These are phyloP conservation scores for Rubia balearica DNA, from an alignment of 305 asterid species.

Conservation along the genomic window DNA sequence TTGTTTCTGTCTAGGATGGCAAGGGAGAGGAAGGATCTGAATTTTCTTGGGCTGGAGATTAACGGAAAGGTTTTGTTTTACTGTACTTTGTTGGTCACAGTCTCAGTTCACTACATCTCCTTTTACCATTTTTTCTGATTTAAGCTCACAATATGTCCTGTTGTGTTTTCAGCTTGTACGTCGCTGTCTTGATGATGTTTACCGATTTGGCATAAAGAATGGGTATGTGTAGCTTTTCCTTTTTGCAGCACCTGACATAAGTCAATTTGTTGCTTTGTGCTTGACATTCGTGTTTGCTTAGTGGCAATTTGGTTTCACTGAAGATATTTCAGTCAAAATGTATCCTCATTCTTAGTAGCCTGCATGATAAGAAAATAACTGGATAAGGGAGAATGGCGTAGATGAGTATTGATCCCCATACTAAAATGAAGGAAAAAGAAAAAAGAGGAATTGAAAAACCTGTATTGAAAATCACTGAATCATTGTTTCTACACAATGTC, in stretches of 20 bases:
- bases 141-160: conserved; percentile 16
- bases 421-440: neutral
- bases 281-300: neutral
- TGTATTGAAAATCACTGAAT: neutral
- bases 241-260: neutral
- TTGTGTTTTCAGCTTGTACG: conserved; percentile 59
- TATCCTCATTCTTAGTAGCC: neutral
- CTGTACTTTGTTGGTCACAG: conserved; percentile 8
- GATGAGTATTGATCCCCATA: neutral
- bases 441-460: neutral
- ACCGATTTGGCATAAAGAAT: conserved; percentile 40
- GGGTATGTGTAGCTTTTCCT: conserved; percentile 41
- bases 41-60: conserved; percentile 84
- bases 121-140: conserved; percentile 17
- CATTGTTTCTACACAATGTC: neutral
- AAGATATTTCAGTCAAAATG: neutral
- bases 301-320: neutral
- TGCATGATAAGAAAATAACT: neutral
- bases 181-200: conserved; percentile 49
- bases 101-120: conserved; percentile 13
- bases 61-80: conserved; percentile 55
- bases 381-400: neutral
- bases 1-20: conserved; percentile 79
- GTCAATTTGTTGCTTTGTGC: neutral
- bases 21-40: conserved; percentile 48